Evolutionary conservation across 1,284 basidiomycete species (phyloP), one percentile per base, ranked within the genome.

Genomic region (Cryptococcus sp.): DNA sequence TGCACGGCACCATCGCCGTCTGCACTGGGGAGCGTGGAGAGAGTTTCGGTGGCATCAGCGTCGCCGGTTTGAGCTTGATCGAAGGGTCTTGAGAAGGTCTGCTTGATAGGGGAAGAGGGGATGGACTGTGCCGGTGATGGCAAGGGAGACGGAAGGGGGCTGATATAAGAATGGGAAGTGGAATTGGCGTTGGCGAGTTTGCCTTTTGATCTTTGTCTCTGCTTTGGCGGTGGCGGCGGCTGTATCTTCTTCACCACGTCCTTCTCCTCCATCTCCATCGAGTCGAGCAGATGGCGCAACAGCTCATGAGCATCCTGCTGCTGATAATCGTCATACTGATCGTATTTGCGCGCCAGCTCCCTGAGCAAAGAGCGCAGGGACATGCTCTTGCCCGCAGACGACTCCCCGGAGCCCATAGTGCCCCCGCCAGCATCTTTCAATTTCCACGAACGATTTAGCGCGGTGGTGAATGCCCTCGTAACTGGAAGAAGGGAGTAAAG

Each of bases 271-370:
- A 94, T 93, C 51, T 91, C 85, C 83, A 94, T 90, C n/a, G 87
- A 89, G 74, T 96, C 93, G 47, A 96, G 81, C 57, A 96, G 81
- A 64, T 93, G 92, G 41, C 91, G 83, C 47, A 96, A 80, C 65
- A 95, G 88, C 79, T 96, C 93, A 73, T 97, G 93, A 5, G 93
- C 92, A 70, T 97, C 93, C 78, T 97, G 93, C 76, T 97, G 93
- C 19, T 61, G 65, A 59, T 70, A 76, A 55, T 93, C 92, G 50
- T 91, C 85, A 72, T 95, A 97, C 70, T 97, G 93, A 67, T 93
- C 90, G 74, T 93, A 91, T 78, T 95, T 95, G 65, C 83, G 82
- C 1, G 91, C 89, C 22, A 96, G 81, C 23, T 85, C 83, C 22
- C 82, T 76, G 16, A 95, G 78, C 42, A 94, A 74, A 27, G 84